These are phyloP conservation scores for Pleurotus eryngii DNA, from an alignment of 768 basidiomycete genomes.

Conservation along the genomic window DNA sequence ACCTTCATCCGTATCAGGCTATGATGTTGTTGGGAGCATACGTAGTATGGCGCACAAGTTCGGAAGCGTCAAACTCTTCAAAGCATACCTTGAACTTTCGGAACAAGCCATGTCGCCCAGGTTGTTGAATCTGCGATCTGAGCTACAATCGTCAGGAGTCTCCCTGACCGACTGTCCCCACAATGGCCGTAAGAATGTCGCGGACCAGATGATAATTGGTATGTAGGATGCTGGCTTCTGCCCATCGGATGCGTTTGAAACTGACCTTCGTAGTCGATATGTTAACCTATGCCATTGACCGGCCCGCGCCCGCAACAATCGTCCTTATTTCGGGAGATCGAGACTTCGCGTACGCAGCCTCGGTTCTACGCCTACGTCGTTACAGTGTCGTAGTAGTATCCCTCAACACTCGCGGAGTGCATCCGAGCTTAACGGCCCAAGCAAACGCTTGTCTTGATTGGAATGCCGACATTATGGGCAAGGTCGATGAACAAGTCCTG, in stretches of 20 bases:
- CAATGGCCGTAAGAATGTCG: constrained; percentile 35
- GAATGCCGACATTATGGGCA: constrained; percentile 34
- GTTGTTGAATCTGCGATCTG: constrained; percentile 35
- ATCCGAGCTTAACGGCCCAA: constrained; percentile 48
- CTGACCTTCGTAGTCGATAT: constrained; percentile 50
- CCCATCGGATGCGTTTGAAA: not conserved
- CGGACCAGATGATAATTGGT: constrained; percentile 51
- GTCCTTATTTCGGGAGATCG: constrained; percentile 66
- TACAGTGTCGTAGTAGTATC: constrained; percentile 52
- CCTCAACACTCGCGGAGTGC: constrained; percentile 27
- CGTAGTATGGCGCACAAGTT: constrained; percentile 45
- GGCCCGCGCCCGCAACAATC: constrained; percentile 48
- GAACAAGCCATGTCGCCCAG: constrained; percentile 27
- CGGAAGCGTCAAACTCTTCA: constrained; percentile 49
- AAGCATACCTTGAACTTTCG: constrained; percentile 51
- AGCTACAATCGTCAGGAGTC: constrained; percentile 47
- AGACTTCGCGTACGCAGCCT: constrained; percentile 64
- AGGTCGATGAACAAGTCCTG: constrained; percentile 11
- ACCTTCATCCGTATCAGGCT: constrained; percentile 38
- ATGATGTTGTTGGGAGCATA: constrained; percentile 42
- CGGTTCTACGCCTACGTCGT: constrained; percentile 49
- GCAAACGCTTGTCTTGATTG: constrained; percentile 54
- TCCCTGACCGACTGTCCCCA: constrained; percentile 36
- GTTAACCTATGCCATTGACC: constrained; percentile 64
- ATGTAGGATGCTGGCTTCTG: constrained; percentile 18